phyloP scores from a whole-genome alignment of 352 stramenopile genomes.

The Phytophthora colocasiae region DNA sequence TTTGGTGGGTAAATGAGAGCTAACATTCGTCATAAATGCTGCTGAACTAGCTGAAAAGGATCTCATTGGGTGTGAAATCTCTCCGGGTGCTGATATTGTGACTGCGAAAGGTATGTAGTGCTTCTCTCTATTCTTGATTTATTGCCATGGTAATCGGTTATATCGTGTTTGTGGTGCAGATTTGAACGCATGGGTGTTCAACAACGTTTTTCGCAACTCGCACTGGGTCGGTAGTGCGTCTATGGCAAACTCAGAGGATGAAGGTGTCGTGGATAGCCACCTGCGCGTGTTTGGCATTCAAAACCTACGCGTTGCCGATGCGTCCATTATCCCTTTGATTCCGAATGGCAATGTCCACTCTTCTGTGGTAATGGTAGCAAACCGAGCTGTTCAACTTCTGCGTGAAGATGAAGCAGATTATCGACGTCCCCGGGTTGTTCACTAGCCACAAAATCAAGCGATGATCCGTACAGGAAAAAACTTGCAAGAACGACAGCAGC shows the following conservation, averaged over 20 bases:
- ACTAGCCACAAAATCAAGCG: too few species aligned
- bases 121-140: neutral
- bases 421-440: constrained; percentile 2
- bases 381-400: constrained; percentile 56
- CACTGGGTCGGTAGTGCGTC: constrained; percentile 87
- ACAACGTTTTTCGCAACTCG: constrained; percentile 79
- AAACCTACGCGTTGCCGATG: constrained; percentile 70
- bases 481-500: too few species aligned
- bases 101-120: constrained; percentile 40
- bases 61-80: constrained; percentile 49
- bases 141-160: neutral
- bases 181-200: constrained; percentile 70
- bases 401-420: constrained; percentile 37
- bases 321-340: constrained; percentile 72
- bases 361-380: constrained; percentile 73
- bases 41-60: constrained; percentile 45
- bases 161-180: constrained; percentile 26
- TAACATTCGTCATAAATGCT: neutral
- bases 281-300: constrained; percentile 68
- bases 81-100: constrained; percentile 40
- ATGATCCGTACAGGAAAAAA: too few species aligned
- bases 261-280: constrained; percentile 64
- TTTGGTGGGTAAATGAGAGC: neutral
- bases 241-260: constrained; percentile 58
- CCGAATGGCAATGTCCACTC: constrained; percentile 83